Evolutionary conservation across 768 basidiomycete genomes (phyloP), one percentile per base, ranked within the genome.

Genomic region (Lactarius indigo): DNA sequence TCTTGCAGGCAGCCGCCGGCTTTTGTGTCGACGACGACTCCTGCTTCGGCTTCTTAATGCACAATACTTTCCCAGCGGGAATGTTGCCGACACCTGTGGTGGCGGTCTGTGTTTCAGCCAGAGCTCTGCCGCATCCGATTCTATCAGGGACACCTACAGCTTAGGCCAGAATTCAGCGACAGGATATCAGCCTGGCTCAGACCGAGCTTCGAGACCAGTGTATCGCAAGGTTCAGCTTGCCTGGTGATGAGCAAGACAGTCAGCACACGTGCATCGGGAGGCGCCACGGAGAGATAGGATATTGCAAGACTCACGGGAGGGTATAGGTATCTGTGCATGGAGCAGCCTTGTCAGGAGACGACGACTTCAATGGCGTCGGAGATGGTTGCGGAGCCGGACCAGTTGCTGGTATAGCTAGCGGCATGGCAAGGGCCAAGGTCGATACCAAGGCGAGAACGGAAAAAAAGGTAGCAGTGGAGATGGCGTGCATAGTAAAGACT

Each of bases 1-100:
- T 54, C 35, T 66, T 69, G 50, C 69, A 69, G 3, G 2, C 3
- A 3, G 69, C 55, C 55, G 28, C 10, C 50, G 31, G 2, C 31
- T 31, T 31, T 31, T 31, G 31, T 6, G 31, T 6, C 31, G 6
- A 31, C 31, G 6, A 31, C 31, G 12, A 37, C 9, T 37, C 35
- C 0, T 9, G 1, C 35, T 3, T 13, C 7, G 35, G 35, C 35
- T 12, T 7, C 35, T 5, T 60, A 15, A 26, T 6, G 62, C 66
- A 68, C 20, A 68, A 0, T 17, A 0, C 1, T 28, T 1, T 6
- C 17, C 44, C 54, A 5, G 30, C 1, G 17, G 37, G n/a, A 35
- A 64, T 44, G 26, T 54, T 3, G 18, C 28, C 9, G 26, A 23
- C 9, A 7, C 57, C 62, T 64, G 52, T 44, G 1, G n/a, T 1